These are phyloP conservation scores for Rhodotorula kratochvilovae DNA, from an alignment of 768 basidiomycete genomes.

Conservation along the genomic window DNA sequence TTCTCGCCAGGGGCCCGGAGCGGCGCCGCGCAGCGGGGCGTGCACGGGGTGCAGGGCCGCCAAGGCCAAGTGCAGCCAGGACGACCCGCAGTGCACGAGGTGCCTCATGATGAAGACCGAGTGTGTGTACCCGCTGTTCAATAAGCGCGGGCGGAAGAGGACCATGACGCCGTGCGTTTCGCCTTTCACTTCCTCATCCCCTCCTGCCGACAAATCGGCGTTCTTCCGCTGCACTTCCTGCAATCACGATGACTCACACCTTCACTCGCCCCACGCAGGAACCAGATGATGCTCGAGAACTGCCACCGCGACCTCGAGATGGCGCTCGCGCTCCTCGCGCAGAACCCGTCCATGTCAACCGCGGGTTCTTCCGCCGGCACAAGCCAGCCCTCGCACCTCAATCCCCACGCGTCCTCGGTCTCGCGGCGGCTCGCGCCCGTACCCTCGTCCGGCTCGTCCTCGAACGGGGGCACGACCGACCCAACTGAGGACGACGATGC, in stretches of 20 bases:
- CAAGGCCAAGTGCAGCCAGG: constrained; percentile 29
- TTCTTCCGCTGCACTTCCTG: too few species aligned
- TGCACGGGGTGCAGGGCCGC: constrained; percentile 5
- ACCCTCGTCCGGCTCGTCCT: neutral
- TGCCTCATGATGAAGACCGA: neutral
- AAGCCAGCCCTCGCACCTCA: neutral
- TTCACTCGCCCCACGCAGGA: constrained; percentile 3
- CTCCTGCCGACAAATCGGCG: too few species aligned
- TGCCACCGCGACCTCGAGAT: constrained; percentile 21
- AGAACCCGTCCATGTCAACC: neutral
- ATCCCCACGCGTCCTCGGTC: neutral
- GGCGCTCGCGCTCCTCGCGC: constrained; percentile 18
- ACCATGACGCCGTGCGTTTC: constrained; percentile 22
- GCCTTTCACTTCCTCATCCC: too few species aligned
- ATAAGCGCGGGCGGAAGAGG: constrained; percentile 25
- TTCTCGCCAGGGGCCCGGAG: neutral
- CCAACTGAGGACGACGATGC: constrained; percentile 14
- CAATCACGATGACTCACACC: too few species aligned
- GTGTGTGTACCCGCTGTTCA: constrained; percentile 12
- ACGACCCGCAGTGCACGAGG: constrained; percentile 11
- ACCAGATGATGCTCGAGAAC: constrained; percentile 22
- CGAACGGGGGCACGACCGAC: neutral
- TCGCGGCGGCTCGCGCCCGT: neutral
- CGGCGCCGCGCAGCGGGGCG: constrained; percentile 12
- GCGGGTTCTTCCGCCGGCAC: neutral